phyloP scores from a whole-genome alignment of 2,329 filamentous ascomycete species.

The Fusarium paranaense region DNA sequence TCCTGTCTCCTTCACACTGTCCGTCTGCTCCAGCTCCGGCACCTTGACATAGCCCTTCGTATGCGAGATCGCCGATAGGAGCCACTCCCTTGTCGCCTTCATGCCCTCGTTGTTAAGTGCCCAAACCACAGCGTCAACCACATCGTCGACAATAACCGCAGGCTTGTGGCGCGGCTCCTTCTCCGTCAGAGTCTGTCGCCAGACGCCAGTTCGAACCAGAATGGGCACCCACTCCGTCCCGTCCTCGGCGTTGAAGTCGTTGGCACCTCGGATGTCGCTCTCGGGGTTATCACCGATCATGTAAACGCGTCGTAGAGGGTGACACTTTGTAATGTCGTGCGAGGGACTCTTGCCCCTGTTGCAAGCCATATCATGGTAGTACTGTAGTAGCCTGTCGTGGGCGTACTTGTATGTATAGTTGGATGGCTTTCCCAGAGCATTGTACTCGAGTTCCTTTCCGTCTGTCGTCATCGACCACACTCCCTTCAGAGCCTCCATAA shows the following conservation, averaged over 20 bases:
- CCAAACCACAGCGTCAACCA: constrained; percentile 82
- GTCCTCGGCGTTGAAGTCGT: constrained; percentile 74
- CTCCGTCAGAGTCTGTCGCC: constrained; percentile 56
- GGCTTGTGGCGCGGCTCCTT: constrained; percentile 70
- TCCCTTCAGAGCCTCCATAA: constrained; percentile 83
- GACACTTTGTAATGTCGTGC: constrained; percentile 41
- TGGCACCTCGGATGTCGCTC: constrained; percentile 90
- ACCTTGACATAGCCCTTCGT: constrained; percentile 44
- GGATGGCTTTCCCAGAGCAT: constrained; percentile 86
- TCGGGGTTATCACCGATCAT: constrained; percentile 95
- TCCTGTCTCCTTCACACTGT: neutral
- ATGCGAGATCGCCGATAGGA: constrained; percentile 44
- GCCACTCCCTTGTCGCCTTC: constrained; percentile 49
- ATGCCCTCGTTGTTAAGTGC: constrained; percentile 70
- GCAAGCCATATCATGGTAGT: constrained; percentile 45
- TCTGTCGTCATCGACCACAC: constrained; percentile 81
- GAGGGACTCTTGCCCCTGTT: constrained; percentile 20
- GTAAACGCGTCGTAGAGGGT: constrained; percentile 80
- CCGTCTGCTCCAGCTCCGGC: constrained; percentile 31
- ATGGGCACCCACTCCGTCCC: constrained; percentile 83
- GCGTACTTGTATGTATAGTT: constrained; percentile 84
- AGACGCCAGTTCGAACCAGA: constrained; percentile 85
- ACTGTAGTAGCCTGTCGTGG: constrained; percentile 74
- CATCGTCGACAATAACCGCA: constrained; percentile 76
- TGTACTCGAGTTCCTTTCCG: constrained; percentile 69